Conservation (phyloP, 2,329 filamentous ascomycete genomes). For the Pestalotiopsis sp. region DNA sequence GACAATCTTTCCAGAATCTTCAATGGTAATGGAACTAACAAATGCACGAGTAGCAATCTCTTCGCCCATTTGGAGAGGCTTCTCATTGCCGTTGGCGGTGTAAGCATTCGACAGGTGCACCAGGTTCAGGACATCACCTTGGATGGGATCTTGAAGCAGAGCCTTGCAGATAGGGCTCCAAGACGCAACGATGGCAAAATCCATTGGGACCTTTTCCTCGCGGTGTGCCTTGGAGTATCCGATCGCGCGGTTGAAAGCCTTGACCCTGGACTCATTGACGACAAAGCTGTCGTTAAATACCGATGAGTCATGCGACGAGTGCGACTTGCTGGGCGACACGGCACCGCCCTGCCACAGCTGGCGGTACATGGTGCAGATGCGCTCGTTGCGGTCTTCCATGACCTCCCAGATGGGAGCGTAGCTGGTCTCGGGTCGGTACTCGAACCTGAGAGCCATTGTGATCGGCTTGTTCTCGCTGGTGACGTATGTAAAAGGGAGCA, state of each 20-base stretch:
- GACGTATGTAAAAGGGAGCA: slow-evolving; percentile 89
- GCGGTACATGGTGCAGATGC: slow-evolving; percentile 99
- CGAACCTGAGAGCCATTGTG: slow-evolving; percentile 81
- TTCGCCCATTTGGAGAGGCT: slow-evolving; percentile 91
- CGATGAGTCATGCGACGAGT: slow-evolving; percentile 69
- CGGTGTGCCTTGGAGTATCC: slow-evolving; percentile 95
- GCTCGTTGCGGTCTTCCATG: slow-evolving; percentile 90
- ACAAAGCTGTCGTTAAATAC: slow-evolving; percentile 86
- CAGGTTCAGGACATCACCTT: slow-evolving; percentile 90
- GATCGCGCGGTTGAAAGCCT: slow-evolving; percentile 93
- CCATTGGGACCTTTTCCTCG: slow-evolving; percentile 92
- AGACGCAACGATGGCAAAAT: slow-evolving; percentile 91
- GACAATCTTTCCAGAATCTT: slow-evolving; percentile 97
- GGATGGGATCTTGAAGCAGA: slow-evolving; percentile 92
- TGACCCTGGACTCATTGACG: slow-evolving; percentile 87
- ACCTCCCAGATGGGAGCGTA: slow-evolving; percentile 94
- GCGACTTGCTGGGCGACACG: slow-evolving; percentile 10
- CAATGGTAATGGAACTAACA: slow-evolving; percentile 95
- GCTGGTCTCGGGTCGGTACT: slow-evolving; percentile 88
- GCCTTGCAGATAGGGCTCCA: slow-evolving; percentile 99
- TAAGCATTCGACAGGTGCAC: slow-evolving; percentile 96
- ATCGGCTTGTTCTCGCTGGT: slow-evolving; percentile 80
- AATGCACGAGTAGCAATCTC: slow-evolving; percentile 87
- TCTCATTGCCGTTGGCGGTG: slow-evolving; percentile 91
- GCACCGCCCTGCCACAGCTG: slow-evolving; percentile 81